phyloP scores from a whole-genome alignment of 441 rosid genomes.

The Isatis lusitanica region DNA sequence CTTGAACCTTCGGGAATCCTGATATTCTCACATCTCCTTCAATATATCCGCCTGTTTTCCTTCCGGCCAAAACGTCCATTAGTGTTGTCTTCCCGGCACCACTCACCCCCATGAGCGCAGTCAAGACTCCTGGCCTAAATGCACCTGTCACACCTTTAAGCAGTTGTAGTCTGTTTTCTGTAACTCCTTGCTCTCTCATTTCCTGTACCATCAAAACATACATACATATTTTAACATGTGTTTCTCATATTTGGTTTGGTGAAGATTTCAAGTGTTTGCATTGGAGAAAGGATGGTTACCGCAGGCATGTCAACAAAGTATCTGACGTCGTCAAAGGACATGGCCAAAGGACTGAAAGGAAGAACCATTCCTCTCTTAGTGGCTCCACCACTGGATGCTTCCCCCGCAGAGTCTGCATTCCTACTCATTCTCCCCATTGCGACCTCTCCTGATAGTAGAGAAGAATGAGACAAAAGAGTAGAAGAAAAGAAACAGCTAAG shows the following conservation, averaged over 20 bases:
- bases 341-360: slow-evolving; percentile 17
- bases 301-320: slow-evolving; percentile 25
- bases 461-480: neutral
- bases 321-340: slow-evolving; percentile 19
- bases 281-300: neutral
- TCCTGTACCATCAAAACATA: slow-evolving; percentile 3
- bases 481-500: neutral
- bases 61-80: slow-evolving; percentile 23
- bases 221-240: neutral
- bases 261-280: neutral
- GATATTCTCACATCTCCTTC: slow-evolving; percentile 19
- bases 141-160: slow-evolving; percentile 17
- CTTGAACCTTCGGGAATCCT: slow-evolving; percentile 20
- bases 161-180: slow-evolving; percentile 15
- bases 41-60: slow-evolving; percentile 10
- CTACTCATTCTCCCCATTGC: slow-evolving; percentile 3
- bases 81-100: slow-evolving; percentile 20
- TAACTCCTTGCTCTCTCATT: slow-evolving; percentile 19
- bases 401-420: neutral
- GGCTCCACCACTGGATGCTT: slow-evolving; percentile 10
- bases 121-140: slow-evolving; percentile 16
- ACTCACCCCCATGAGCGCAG: slow-evolving; percentile 17
- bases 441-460: slow-evolving; percentile 4
- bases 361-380: slow-evolving; percentile 21
- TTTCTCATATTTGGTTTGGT: neutral